Percentiles rank a stretch among this genome's conserved stretches.
Conservation (phyloP, 164 flowering plant species). For the Kingdonia uniflora region DNA sequence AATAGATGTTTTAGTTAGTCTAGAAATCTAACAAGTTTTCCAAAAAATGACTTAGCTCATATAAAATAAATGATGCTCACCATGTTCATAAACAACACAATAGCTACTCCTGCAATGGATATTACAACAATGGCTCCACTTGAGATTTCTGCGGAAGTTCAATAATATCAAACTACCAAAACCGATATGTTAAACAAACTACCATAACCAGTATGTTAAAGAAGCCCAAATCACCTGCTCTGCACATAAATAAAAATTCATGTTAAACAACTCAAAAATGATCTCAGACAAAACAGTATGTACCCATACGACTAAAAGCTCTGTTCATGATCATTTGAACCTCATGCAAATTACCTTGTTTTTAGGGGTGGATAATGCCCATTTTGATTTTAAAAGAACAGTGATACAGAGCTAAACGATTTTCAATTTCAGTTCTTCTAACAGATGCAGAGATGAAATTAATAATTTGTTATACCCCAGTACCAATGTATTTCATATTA, state of each 20-base stretch:
- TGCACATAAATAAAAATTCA: slow-evolving; percentile 24
- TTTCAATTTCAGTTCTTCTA: too few relatives aligned
- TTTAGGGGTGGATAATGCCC: slow-evolving; percentile 35
- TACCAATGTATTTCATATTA: too few relatives aligned
- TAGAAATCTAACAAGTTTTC: too few relatives aligned
- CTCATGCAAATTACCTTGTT: slow-evolving; percentile 31
- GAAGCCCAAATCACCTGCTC: slow-evolving; percentile 28
- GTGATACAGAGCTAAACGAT: neutral
- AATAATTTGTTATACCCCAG: too few relatives aligned
- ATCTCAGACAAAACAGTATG: neutral
- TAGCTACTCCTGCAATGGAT: slow-evolving; percentile 34
- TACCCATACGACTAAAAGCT: too few relatives aligned
- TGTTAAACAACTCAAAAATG: slow-evolving; percentile 6
- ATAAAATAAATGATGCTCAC: too few relatives aligned
- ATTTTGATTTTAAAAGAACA: slow-evolving; percentile 35
- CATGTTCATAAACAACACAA: slow-evolving; percentile 20
- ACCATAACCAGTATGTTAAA: neutral
- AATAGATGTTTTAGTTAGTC: too few relatives aligned
- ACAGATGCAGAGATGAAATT: too few relatives aligned
- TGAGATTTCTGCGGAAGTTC: slow-evolving; percentile 40
- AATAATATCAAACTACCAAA: slow-evolving; percentile 1
- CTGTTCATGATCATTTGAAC: neutral
- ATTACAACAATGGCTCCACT: slow-evolving; percentile 61
- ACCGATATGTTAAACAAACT: neutral
- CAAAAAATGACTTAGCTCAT: too few relatives aligned